phyloP scores from a whole-genome alignment of 345 rosid genomes.

The Clarkia xantiana region DNA sequence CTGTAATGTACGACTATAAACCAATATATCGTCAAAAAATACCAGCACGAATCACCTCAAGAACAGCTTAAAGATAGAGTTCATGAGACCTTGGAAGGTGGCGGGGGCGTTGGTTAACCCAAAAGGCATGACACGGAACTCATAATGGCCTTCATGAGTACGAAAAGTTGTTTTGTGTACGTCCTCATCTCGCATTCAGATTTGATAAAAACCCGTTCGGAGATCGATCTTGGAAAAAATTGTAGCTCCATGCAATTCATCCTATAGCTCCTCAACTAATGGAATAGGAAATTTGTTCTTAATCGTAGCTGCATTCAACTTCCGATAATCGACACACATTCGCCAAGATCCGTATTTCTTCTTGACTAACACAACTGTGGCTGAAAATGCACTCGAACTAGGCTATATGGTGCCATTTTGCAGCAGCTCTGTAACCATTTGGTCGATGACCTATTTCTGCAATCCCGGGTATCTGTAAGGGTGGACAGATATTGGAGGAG shows the following conservation, averaged over 20 bases:
- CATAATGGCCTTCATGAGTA: too few relatives aligned
- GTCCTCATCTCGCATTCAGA: background rate
- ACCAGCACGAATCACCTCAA: too few relatives aligned
- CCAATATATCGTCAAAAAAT: background rate
- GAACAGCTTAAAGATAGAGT: background rate
- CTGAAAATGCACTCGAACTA: too few relatives aligned
- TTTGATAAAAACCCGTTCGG: background rate
- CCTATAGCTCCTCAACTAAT: background rate
- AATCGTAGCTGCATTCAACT: background rate
- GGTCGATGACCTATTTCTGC: too few relatives aligned
- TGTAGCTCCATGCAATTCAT: background rate
- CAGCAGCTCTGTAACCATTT: too few relatives aligned
- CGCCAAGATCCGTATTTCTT: too few relatives aligned
- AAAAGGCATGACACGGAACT: background rate
- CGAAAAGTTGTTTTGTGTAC: background rate
- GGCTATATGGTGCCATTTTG: too few relatives aligned
- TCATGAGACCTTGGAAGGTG: background rate
- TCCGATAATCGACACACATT: background rate
- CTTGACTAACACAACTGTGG: too few relatives aligned
- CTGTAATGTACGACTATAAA: too few relatives aligned
- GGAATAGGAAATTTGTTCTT: background rate
- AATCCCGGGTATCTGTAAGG: too few relatives aligned
- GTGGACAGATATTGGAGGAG: too few relatives aligned
- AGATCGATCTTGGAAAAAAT: slow-evolving; percentile 1
- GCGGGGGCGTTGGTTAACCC: background rate